Evolutionary conservation across 352 stramenopile species (phyloP).

Genomic region (Phytophthora tubulina): DNA sequence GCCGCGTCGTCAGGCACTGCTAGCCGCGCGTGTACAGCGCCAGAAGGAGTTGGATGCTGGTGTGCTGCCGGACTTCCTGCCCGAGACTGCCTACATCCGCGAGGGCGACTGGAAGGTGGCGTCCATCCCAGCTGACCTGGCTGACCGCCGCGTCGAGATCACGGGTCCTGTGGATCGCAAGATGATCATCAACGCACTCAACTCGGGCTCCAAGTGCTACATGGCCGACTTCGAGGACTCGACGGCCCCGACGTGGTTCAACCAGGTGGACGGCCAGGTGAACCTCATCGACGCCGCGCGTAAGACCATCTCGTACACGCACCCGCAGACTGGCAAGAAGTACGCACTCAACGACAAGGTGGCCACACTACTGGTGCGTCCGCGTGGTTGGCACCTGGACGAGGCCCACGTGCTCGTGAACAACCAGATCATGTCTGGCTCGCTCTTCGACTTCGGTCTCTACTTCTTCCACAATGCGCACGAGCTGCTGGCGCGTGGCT

Average conservation of each 20-base stretch:
- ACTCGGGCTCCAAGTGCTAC: constrained; percentile 95
- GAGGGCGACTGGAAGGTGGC: constrained; percentile 82
- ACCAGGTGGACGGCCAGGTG: constrained; percentile 93
- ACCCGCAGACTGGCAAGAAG: constrained; percentile 76
- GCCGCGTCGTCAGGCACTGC: constrained; percentile 53
- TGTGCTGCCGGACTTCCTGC: constrained; percentile 88
- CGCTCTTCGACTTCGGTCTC: constrained; percentile 96
- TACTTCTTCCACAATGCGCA: constrained; percentile 98
- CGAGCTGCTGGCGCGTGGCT: constrained; percentile 83
- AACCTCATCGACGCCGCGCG: constrained; percentile 95
- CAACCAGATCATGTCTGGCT: constrained; percentile 92
- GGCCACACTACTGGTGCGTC: constrained; percentile 93
- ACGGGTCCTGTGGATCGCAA: constrained; percentile 96
- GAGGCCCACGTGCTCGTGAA: constrained; percentile 96
- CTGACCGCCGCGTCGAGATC: constrained; percentile 96
- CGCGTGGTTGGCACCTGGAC: constrained; percentile 95
- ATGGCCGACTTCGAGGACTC: constrained; percentile 98
- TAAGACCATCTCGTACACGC: constrained; percentile 90
- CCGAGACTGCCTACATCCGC: constrained; percentile 85
- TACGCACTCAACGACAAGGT: constrained; percentile 79
- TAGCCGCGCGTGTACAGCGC: constrained; percentile 61
- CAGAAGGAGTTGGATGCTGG: constrained; percentile 90
- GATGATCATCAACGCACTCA: constrained; percentile 98
- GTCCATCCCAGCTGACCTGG: constrained; percentile 85
- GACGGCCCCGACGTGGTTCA: constrained; percentile 94